Percentiles rank a stretch among this genome's conserved stretches.
Conservation (phyloP, 805 yeast genomes). For the Kodamaea jinghongensis region DNA sequence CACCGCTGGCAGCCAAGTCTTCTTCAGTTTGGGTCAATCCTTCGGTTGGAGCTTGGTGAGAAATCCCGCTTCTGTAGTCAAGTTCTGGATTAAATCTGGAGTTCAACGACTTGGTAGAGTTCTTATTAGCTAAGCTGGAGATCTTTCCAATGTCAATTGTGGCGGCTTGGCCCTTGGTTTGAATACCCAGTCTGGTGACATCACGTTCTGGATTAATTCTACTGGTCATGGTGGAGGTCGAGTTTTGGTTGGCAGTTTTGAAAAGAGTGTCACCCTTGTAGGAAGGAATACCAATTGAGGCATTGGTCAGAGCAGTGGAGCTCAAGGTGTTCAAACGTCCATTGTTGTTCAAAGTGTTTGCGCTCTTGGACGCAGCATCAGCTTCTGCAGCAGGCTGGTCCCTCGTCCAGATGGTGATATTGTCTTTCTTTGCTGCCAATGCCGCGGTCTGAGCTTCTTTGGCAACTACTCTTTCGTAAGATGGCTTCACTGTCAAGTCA, state of each 20-base stretch:
- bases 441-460: conserved; percentile 70
- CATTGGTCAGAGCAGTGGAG: conserved; percentile 10
- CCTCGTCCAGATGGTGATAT: conserved; percentile 50
- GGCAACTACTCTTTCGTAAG: conserved; percentile 58
- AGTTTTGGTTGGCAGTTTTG: conserved; percentile 35
- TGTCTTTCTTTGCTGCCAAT: conserved; percentile 38
- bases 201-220: conserved; percentile 44
- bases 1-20: conserved; percentile 54
- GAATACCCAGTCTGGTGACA: conserved; percentile 34
- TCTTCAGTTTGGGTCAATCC: conserved; percentile 41
- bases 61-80: conserved; percentile 41
- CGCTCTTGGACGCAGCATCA: conserved; percentile 42
- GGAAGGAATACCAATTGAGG: conserved; percentile 28
- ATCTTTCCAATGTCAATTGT: conserved; percentile 35
- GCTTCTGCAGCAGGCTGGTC: conserved; percentile 45
- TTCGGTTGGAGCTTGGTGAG: conserved; percentile 20
- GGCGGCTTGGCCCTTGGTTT: conserved; percentile 21
- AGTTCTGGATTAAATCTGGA: conserved; percentile 42
- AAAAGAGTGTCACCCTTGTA: conserved; percentile 30
- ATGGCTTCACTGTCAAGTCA: conserved; percentile 58
- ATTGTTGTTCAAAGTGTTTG: conserved; percentile 40
- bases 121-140: conserved; percentile 33
- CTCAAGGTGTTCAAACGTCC: conserved; percentile 13
- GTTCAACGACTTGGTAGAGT: conserved; percentile 38
- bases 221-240: conserved; percentile 43